phyloP scores from a whole-genome alignment of 108 stramenopile species.

The Pseudonitzschia multiseries region DNA sequence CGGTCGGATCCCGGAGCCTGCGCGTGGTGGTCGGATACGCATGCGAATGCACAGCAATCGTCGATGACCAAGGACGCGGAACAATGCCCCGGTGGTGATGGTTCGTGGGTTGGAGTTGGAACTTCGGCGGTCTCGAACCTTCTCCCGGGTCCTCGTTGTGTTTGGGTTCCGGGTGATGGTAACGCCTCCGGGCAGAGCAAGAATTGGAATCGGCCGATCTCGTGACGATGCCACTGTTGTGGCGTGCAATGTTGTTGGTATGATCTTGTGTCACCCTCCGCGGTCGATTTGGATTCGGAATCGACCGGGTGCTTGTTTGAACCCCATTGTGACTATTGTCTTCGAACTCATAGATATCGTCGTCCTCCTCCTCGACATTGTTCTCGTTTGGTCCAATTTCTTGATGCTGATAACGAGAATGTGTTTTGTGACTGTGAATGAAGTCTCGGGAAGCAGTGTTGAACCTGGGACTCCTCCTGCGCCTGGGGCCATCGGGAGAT shows the following conservation, averaged over 20 bases:
- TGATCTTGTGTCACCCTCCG: slow-evolving; percentile 24
- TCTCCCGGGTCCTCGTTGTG: background rate
- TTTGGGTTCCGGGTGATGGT: background rate
- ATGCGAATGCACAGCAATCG: too few species aligned
- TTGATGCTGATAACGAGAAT: background rate
- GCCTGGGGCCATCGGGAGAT: background rate
- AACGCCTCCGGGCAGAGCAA: background rate
- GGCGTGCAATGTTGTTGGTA: slow-evolving; percentile 2
- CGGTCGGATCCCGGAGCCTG: slow-evolving; percentile 22
- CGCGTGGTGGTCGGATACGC: too few species aligned
- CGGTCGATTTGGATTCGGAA: background rate
- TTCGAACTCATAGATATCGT: slow-evolving; percentile 9
- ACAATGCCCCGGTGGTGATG: background rate
- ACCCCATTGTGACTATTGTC: background rate
- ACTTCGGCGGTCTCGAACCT: background rate
- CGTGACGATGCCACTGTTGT: background rate
- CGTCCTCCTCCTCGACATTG: background rate
- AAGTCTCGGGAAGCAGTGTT: slow-evolving; percentile 23
- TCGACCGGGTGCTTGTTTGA: background rate
- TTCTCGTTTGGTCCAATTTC: too few species aligned
- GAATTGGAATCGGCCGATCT: background rate
- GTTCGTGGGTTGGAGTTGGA: background rate
- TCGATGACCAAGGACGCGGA: background rate
- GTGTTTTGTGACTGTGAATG: background rate
- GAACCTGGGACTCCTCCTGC: slow-evolving; percentile 12